Base-by-base conservation (phyloP, 495 filamentous ascomycete genomes). In the Aspergillus homomorphus region DNA sequence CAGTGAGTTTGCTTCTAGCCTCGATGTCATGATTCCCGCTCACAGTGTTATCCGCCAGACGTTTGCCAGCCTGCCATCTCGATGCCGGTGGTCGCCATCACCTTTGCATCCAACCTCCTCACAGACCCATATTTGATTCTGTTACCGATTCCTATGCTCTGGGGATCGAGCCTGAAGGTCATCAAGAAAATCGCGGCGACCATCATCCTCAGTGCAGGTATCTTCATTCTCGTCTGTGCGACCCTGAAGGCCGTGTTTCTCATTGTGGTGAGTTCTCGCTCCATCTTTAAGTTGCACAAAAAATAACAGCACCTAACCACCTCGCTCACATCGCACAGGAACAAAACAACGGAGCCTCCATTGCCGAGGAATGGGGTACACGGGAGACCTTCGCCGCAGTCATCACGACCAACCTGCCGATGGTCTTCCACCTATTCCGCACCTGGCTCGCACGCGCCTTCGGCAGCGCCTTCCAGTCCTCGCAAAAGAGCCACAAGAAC, bases 111-210 rank as follows among this genome's bases (percentile, higher is more conserved):
- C 16, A 83, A 82, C 56, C 69, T 81, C 16, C 0, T 69, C 5
- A 83, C 82, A 0, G 81, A 83, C 56, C 45, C 80, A n/a, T 83
- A 82, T 53, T 71, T 84, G 9, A 72, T 84, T 49, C 69, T 70
- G 48, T 77, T 84, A 10, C 80, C 81, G 0, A 73, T 84, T 14
- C 80, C 80, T 0, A 77, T 84, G 71, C 69, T 83, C 3, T 82
- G 78, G 80, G 64, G 69, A 61, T 73, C 79, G 0, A 73, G 69
- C 2, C 57, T 82, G 21, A 72, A 65, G 57, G 60, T 68, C 0
- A 33, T 70, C 16, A 83, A 81, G 14, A 84, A 82, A 58, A 54
- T 73, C 7, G 77, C 74, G 0, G 64, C 77, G 14, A 76, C 78
- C 0, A 22, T 83, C 22, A 67, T 84, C 18, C 73, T 83, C 16